Base-by-base conservation (phyloP, 768 basidiomycete species). In the Leccinum ochraceum region DNA sequence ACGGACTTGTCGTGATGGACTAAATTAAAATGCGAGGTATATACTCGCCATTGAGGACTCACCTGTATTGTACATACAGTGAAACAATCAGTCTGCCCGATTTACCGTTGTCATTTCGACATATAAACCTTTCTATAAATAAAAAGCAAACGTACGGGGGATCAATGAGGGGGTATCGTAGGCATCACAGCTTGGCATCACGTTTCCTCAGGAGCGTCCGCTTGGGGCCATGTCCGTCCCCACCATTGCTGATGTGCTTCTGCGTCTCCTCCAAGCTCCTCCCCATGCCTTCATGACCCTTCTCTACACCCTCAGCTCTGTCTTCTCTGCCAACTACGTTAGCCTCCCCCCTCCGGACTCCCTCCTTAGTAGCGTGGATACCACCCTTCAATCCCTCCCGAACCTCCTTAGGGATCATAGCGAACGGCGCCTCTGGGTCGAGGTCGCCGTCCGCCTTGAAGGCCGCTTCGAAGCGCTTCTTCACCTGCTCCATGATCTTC, bases 151-250 rank as follows among this genome's bases (percentile, higher is more conserved):
- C 6, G 8, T 20, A n/a, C n/a, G 51, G 20, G 34, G 57, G 34
- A 53, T 46, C 5, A 30, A 24, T 51, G 59, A 39, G 3, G 65
- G 7, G 61, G 56, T 67, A 67, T 63, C 9, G 17, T 49, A 6
- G 4, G 42, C n/a, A 30, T 73, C 59, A 73, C 9, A 73, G 53
- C 50, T 73, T 73, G 7, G 71, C 62, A 17, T 61, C 58, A 11
- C 54, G 62, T 56, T 69, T 73, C 56, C 13, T 61, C 5, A 7
- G 17, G 2, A 49, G n/a, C 16, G 56, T 24, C 37, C 63, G 57
- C 42, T 71, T 60, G 13, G 59, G 56, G 24, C 57, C 30, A 20
- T 64, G 53, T 1, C 34, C 54, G 59, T 67, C 59, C 20, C 54
- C 65, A 10, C 42, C 48, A 42, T 64, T 61, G 11, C 17, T 28